Evolutionary conservation across 2,329 filamentous ascomycete species (phyloP), one percentile per base, ranked within the genome.

Genomic region (Alternaria ethzedia): DNA sequence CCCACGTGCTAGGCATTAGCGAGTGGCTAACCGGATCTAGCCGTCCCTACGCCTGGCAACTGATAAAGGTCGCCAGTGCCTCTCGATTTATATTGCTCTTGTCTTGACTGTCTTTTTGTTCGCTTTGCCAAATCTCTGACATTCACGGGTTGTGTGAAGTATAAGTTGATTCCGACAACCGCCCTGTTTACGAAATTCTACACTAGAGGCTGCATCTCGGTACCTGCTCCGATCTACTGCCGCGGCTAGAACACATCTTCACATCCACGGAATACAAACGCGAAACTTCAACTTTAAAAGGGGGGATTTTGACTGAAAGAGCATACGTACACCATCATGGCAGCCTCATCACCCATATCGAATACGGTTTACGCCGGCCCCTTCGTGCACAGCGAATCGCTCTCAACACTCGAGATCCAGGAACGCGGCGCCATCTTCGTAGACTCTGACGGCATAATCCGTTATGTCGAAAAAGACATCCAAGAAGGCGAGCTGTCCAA

Each of bases 331-430:
- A 17, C 20, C 59, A 70, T 45, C 28, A 79, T 79, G 75, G 73
- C 76, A 4, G 75, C 77, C 6, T 77, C 76, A 36, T 50, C 65
- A 15, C 58, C 72, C 2, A 72, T 79, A 25, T 41, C 59, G 9
- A 73, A 70, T 61, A 78, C 81, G 0, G 74, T 91, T 49, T 91
- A 88, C 71, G 66, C 84, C 20, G 90, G 90, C 12, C 84, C 86
- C 0, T 91, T 91, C 71, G 85, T 90, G 12, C 86, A 91, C 73
- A 87, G 76, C 74, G 82, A 75, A 71, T 83, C 75, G 21, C 78
- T 82, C 55, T 80, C 78, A 12, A 79, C 82, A 45, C 78, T 88
- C n/a, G 85, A 87, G 41, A 83, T 85, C 63, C 80, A 80, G 30
- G 76, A 81, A 41, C 75, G 82, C 64, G 83, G 80, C 25, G 82